Evolutionary conservation across 768 basidiomycete genomes (phyloP).

Genomic region (Dentipellis sp.): DNA sequence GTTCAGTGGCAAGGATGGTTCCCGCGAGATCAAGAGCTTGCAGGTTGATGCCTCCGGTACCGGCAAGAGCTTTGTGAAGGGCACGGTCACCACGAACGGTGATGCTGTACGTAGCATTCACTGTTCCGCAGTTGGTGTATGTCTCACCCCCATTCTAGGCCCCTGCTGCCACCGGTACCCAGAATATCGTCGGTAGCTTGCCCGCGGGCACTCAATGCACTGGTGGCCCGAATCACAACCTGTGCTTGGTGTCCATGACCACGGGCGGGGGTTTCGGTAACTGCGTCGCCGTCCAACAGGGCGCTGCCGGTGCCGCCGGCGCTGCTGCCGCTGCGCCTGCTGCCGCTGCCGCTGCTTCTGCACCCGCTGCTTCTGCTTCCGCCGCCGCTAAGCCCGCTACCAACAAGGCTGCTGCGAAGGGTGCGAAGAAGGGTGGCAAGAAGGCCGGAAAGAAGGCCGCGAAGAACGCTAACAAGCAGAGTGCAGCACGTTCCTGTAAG

Average conservation of each 20-base stretch:
- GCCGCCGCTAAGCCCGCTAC: not conserved
- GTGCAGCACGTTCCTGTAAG: no score
- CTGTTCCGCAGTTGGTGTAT: not conserved
- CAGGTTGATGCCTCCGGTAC: conserved; percentile 31
- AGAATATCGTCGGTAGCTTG: conserved; percentile 33
- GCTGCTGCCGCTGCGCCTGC: not conserved
- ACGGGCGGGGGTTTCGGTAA: conserved; percentile 43
- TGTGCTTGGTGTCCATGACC: conserved; percentile 44
- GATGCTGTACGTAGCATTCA: conserved; percentile 26
- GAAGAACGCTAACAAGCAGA: no score
- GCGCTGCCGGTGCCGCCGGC: not conserved
- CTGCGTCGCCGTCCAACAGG: conserved; percentile 36
- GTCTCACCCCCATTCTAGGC: conserved; percentile 19
- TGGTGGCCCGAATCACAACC: conserved; percentile 34
- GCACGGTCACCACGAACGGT: conserved; percentile 36
- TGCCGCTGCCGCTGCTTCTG: not conserved
- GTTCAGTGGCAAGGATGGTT: conserved; percentile 37
- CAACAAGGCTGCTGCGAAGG: not conserved
- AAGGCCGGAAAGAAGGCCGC: no score
- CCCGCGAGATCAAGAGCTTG: conserved; percentile 30
- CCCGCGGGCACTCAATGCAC: conserved; percentile 42
- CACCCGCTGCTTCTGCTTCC: not conserved
- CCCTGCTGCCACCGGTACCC: conserved; percentile 29
- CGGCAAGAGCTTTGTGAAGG: conserved; percentile 24
- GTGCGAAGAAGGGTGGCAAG: not conserved